Percentiles rank a stretch among this genome's conserved stretches.
These are phyloP conservation scores for Hortaea sp. DNA, from an alignment of 2,329 filamentous ascomycete species.

Conservation along the genomic window DNA sequence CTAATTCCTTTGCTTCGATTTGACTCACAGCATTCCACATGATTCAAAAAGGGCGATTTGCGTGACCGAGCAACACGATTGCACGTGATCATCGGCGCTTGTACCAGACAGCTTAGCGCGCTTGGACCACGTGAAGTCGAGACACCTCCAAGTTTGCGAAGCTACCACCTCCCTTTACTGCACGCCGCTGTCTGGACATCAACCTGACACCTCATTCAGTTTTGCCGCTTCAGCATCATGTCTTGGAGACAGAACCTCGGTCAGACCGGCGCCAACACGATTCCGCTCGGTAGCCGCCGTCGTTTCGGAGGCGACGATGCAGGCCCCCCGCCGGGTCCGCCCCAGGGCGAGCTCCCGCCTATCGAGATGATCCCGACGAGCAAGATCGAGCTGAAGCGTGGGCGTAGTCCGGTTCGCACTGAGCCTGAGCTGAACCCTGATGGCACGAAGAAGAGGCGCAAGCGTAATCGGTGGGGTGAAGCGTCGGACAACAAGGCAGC, in stretches of 20 bases:
- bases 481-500: constrained; percentile 97
- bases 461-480: constrained; percentile 97
- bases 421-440: constrained; percentile 42
- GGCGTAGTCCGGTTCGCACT: constrained; percentile 62
- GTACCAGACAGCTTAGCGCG: neutral
- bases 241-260: constrained; percentile 57
- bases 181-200: neutral
- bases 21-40: no score
- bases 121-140: neutral
- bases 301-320: constrained; percentile 56
- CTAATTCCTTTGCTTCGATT: no score
- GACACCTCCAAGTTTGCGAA: neutral
- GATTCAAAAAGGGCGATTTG: no score
- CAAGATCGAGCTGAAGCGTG: constrained; percentile 54
- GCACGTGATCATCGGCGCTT: no score
- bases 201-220: no score
- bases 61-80: no score
- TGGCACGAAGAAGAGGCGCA: constrained; percentile 83
- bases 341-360: constrained; percentile 15
- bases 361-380: constrained; percentile 27
- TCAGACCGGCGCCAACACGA: constrained; percentile 97
- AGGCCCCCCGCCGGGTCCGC: constrained; percentile 10
- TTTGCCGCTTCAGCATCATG: constrained; percentile 26
- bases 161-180: neutral
- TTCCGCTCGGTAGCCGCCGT: constrained; percentile 76